Conservation (phyloP, 805 yeast species). For the Candida piceae region DNA sequence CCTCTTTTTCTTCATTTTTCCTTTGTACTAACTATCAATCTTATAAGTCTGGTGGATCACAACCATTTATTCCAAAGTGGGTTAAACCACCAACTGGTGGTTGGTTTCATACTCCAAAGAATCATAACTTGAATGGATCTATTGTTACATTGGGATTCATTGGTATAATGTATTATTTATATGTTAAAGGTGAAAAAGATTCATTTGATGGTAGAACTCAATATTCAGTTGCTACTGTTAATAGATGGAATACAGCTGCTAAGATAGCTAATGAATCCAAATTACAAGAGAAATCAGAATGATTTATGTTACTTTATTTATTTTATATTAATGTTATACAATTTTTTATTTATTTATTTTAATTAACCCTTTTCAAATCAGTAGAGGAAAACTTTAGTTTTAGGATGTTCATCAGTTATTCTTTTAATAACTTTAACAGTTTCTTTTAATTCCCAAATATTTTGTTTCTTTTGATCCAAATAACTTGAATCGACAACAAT, state of each 20-base stretch:
- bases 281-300: constrained; percentile 5
- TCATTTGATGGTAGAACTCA: constrained; percentile 32
- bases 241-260: constrained; percentile 45
- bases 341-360: constrained; percentile 6
- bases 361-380: constrained; percentile 17
- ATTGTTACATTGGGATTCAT: constrained; percentile 37
- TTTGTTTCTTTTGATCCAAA: constrained; percentile 55
- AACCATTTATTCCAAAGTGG: constrained; percentile 28
- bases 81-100: constrained; percentile 47
- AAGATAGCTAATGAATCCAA: constrained; percentile 12
- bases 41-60: constrained; percentile 14
- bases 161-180: constrained; percentile 29
- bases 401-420: constrained; percentile 30
- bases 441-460: constrained; percentile 54
- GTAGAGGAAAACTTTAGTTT: constrained; percentile 50
- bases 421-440: constrained; percentile 36
- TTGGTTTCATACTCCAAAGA: constrained; percentile 50
- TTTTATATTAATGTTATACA: too few relatives aligned
- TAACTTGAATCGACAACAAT: constrained; percentile 58
- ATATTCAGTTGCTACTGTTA: constrained; percentile 34
- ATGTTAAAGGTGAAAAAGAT: constrained; percentile 33
- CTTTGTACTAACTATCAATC: too few relatives aligned
- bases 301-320: constrained; percentile 13
- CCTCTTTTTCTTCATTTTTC: not conserved
- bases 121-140: constrained; percentile 41